Evolutionary conservation across 306 rosid genomes (phyloP), one percentile per base, ranked within the genome.

Genomic region (Glycine soja): DNA sequence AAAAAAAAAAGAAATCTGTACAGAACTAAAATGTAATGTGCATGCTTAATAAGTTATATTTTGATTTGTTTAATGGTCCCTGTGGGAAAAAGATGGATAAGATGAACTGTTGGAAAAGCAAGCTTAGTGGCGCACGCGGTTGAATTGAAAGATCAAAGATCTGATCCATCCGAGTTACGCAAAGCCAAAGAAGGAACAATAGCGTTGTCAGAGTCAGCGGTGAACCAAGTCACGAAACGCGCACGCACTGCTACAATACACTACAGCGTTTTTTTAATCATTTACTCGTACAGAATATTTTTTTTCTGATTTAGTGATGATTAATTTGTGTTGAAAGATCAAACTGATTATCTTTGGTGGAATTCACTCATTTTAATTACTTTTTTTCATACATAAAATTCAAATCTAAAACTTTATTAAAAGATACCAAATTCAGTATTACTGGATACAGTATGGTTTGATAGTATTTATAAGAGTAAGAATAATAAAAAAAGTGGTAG

Each of bases 191-290:
- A 56, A 52, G 8, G n/a, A 34, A 36, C 0, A 8, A 7, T 30
- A 46, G 61, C 46, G 74, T 59, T 68, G 87, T 59, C 54, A 52
- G 78, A 45, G 84, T 84, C 81, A 72, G 14, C 38, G 71, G 15
- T n/a, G 56, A 47, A 43, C 77, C 36, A 3, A 76, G 75, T 54
- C 80, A 9, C 42, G 7, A 36, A 45, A 57, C 80, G 68, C 76
- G 70, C 46, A 59, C 52, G 30, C 71, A 40, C 40, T 19, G 9
- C 43, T 70, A 11, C 43, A 36, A 36, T 3, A 3, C 40, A 36
- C 40, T 24, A 24, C 2, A 19, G 1, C 1, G 2, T 24, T 24
- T 24, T 0, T 24, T 24, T 24, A 24, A 24, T 24, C 30, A 24
- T 24, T 1, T 24, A 24, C 30, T 24, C 30, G 30, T 24, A 24